These are phyloP conservation scores for Yarrowia yakushimensis DNA, from an alignment of 805 yeast genomes.

Conservation along the genomic window DNA sequence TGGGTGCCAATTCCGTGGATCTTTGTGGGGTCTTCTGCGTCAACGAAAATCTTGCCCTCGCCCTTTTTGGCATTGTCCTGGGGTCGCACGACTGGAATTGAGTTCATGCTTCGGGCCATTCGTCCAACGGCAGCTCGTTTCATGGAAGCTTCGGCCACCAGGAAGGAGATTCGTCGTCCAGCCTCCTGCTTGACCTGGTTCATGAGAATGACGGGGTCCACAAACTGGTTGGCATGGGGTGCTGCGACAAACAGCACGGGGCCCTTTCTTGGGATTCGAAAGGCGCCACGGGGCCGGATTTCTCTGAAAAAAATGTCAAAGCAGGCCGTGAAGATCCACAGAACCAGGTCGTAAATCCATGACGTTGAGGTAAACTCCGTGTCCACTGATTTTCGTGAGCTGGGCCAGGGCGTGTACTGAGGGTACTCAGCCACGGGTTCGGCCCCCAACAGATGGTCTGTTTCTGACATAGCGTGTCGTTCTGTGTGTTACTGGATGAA, in stretches of 20 bases:
- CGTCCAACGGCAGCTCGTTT: conserved; percentile 64
- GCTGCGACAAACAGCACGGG: conserved; percentile 93
- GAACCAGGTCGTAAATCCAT: conserved; percentile 39
- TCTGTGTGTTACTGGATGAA: not conserved
- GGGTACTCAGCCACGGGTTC: conserved; percentile 23
- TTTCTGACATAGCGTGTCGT: conserved; percentile 5
- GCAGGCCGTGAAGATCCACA: conserved; percentile 41
- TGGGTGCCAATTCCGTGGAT: conserved; percentile 64
- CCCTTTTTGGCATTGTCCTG: conserved; percentile 76
- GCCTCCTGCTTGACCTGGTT: conserved; percentile 68
- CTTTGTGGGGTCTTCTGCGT: conserved; percentile 47
- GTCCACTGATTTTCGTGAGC: conserved; percentile 23
- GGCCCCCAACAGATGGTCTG: conserved; percentile 15
- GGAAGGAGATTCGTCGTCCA: conserved; percentile 67
- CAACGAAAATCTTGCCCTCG: conserved; percentile 61
- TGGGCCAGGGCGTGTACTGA: conserved; percentile 23
- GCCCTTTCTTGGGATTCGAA: conserved; percentile 63
- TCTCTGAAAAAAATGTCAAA: conserved; percentile 80
- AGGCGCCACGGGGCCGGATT: conserved; percentile 84
- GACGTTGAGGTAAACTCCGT: conserved; percentile 28
- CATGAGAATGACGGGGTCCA: conserved; percentile 78
- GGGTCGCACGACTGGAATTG: conserved; percentile 90
- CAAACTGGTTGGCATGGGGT: conserved; percentile 96
- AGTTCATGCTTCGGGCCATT: conserved; percentile 67
- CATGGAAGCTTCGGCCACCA: conserved; percentile 81